These are phyloP conservation scores for Chlamydomonas sp. DNA, from an alignment of 139 green algal genomes.

Conservation along the genomic window DNA sequence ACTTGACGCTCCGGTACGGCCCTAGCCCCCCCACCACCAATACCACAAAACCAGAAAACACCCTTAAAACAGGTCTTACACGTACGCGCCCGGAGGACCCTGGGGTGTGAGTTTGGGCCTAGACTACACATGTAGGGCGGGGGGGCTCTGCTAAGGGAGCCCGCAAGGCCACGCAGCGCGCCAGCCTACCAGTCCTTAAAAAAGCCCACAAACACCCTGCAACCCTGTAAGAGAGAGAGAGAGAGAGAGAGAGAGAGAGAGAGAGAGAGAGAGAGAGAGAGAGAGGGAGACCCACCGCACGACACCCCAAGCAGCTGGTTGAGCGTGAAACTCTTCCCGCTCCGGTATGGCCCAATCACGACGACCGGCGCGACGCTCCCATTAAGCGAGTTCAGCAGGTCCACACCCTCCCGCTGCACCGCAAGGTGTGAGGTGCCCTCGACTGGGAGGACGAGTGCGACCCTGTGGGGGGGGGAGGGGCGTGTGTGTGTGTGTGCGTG, in stretches of 20 bases:
- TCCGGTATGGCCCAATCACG: constrained; percentile 87
- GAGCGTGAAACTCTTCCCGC: constrained; percentile 84
- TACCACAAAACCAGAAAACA: too few species aligned
- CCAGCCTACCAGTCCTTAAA: not conserved
- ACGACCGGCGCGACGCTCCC: constrained; percentile 59
- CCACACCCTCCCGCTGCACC: constrained; percentile 51
- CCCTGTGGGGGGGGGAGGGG: too few species aligned
- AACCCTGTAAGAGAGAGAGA: not conserved
- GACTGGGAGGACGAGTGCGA: constrained; percentile 61
- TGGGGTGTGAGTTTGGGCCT: too few species aligned
- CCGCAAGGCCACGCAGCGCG: constrained; percentile 14
- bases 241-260: not conserved
- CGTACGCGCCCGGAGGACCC: too few species aligned
- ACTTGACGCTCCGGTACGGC: constrained; percentile 83
- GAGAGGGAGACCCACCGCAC: constrained; percentile 53
- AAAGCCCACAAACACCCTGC: not conserved
- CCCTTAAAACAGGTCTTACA: too few species aligned
- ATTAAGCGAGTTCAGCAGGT: constrained; percentile 46
- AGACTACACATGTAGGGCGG: too few species aligned
- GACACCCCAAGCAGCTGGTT: constrained; percentile 83
- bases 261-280: not conserved
- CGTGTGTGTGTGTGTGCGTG: too few species aligned
- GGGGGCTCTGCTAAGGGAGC: too few species aligned
- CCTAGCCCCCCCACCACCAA: constrained; percentile 85
- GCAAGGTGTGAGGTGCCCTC: constrained; percentile 57